Evolutionary conservation across 2,329 filamentous ascomycete species (phyloP).

Genomic region (Ophiobolus disseminans): DNA sequence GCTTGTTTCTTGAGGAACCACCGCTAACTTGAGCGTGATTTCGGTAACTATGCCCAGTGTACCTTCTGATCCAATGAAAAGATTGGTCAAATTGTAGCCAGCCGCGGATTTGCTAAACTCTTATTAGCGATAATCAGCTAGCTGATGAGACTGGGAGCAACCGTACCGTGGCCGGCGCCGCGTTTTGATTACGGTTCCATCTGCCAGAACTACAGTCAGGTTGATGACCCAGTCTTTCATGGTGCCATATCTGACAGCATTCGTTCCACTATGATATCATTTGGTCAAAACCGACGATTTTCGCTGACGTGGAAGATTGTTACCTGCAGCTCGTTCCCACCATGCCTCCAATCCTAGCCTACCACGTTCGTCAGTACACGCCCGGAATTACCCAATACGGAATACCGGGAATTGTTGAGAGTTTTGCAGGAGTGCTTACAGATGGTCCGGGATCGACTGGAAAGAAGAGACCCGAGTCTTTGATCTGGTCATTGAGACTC

Average conservation of each 20-base stretch:
- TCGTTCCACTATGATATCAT: conserved; percentile 69
- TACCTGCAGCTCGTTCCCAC: conserved; percentile 72
- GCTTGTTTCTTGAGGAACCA: conserved; percentile 76
- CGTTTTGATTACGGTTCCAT: conserved; percentile 81
- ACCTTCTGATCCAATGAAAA: conserved; percentile 84
- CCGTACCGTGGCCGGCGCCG: conserved; percentile 69
- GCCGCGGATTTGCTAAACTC: conserved; percentile 71
- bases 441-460: conserved; percentile 83
- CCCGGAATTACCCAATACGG: conserved; percentile 20
- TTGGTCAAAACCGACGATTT: neutral
- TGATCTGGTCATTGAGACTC: conserved; percentile 78
- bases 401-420: conserved; percentile 14
- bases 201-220: conserved; percentile 78
- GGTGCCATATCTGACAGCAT: conserved; percentile 80
- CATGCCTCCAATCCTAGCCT: conserved; percentile 82
- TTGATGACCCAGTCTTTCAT: conserved; percentile 92
- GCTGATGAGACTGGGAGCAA: neutral
- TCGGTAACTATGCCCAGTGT: conserved; percentile 83
- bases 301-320: conserved; percentile 2
- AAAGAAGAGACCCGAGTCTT: conserved; percentile 82
- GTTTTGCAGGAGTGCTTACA: conserved; percentile 31
- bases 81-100: conserved; percentile 80
- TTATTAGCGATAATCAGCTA: conserved; percentile 13
- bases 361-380: conserved; percentile 26
- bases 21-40: conserved; percentile 79